Conservation (phyloP, 495 filamentous ascomycete genomes). For the Penicillium psychrofluorescens region DNA sequence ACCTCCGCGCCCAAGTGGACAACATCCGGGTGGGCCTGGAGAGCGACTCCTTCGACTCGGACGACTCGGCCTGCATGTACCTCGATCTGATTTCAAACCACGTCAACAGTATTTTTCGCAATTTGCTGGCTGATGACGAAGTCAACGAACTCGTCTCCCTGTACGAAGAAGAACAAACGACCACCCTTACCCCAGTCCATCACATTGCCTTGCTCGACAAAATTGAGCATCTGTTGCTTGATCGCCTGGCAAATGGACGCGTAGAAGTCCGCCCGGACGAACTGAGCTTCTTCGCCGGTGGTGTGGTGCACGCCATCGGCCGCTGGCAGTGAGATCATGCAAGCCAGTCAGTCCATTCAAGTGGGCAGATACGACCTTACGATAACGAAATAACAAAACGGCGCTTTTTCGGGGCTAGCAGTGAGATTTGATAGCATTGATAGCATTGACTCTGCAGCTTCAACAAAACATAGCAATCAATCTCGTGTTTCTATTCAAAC, state of each 20-base stretch:
- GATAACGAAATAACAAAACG: slow-evolving; percentile 2
- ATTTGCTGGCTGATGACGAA: slow-evolving; percentile 32
- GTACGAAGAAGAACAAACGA: slow-evolving; percentile 14
- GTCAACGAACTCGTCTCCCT: slow-evolving; percentile 26
- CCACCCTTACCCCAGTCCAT: neutral
- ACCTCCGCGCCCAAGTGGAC: slow-evolving; percentile 28
- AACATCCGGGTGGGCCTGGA: slow-evolving; percentile 29
- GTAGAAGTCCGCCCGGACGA: slow-evolving; percentile 32
- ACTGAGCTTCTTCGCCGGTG: slow-evolving; percentile 37
- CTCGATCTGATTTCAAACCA: slow-evolving; percentile 32
- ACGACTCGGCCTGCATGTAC: slow-evolving; percentile 26
- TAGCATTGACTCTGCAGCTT: neutral
- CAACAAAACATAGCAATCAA: neutral
- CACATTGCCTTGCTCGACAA: slow-evolving; percentile 19
- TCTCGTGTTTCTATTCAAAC: neutral
- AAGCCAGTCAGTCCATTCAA: no score
- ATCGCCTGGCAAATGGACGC: slow-evolving; percentile 24
- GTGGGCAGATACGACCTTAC: slow-evolving; percentile 7
- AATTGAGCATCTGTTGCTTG: slow-evolving; percentile 29
- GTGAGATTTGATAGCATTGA: no score
- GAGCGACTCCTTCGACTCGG: slow-evolving; percentile 29
- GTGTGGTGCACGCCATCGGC: slow-evolving; percentile 31
- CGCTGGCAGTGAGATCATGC: slow-evolving; percentile 12
- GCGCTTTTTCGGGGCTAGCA: no score
- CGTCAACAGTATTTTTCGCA: slow-evolving; percentile 36